phyloP scores from a whole-genome alignment of 495 filamentous ascomycete genomes.

The Penicillium parvum region DNA sequence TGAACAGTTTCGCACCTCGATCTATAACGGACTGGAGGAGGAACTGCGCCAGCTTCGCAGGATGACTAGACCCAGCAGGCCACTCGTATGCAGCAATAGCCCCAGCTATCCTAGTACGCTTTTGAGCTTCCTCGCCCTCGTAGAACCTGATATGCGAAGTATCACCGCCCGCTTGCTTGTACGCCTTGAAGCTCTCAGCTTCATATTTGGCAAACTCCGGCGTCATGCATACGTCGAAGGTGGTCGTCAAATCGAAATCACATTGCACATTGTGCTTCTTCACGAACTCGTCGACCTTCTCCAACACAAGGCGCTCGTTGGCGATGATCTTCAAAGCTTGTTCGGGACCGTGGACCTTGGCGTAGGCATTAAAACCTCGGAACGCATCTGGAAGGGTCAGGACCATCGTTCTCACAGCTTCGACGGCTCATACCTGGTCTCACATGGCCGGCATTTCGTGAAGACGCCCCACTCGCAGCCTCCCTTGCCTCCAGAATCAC shows the following conservation, averaged over 20 bases:
- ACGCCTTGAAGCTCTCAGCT: conserved; percentile 23
- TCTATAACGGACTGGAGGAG: conserved; percentile 20
- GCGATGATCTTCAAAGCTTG: conserved; percentile 29
- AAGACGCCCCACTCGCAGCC: conserved; percentile 28
- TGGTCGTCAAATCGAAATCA: conserved; percentile 28
- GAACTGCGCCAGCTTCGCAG: conserved; percentile 30
- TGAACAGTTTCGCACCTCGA: conserved; percentile 21
- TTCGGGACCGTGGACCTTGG: conserved; percentile 25
- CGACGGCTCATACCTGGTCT: conserved; percentile 21
- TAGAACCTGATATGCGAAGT: conserved; percentile 23
- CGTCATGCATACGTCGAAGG: conserved; percentile 33
- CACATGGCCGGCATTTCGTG: conserved; percentile 31
- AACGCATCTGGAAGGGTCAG: conserved; percentile 21
- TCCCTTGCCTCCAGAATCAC: conserved; percentile 32
- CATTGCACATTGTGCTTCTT: conserved; percentile 25
- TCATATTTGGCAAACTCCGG: conserved; percentile 26
- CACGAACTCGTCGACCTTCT: conserved; percentile 24
- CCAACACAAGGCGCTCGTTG: conserved; percentile 25
- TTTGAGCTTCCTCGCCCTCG: conserved; percentile 18
- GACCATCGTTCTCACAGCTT: neutral
- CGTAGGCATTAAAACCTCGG: conserved; percentile 29
- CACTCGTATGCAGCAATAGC: conserved; percentile 33
- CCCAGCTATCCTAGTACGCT: conserved; percentile 17
- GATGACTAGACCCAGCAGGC: conserved; percentile 30
- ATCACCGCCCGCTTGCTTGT: conserved; percentile 24